Evolutionary conservation across 78 protist species (phyloP), one percentile per base, ranked within the genome.

Genomic region (Dictyostelium capitatum): DNA sequence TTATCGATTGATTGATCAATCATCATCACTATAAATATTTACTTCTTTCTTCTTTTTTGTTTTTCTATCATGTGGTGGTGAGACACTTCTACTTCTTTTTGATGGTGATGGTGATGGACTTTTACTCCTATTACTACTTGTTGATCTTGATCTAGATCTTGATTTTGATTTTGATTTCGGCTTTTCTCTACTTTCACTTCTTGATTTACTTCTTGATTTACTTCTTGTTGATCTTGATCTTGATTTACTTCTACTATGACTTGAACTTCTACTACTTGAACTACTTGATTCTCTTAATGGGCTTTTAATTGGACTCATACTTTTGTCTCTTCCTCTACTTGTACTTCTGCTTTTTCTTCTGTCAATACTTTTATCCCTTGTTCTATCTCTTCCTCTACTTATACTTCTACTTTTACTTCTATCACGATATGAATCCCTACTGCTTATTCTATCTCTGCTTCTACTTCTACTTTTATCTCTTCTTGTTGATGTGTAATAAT

Each of bases 11-110:
- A 57, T 57, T 57, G 12, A 57, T 57, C 67, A 57, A 57, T 57
- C 67, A 57, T 57, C 67, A 57, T 57, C 67, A 23, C 67, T 57
- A 57, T 57, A 57, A 8, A 57, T 57, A 57, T 57, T 57, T 57
- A 57, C 32, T 57, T 23, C 4, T 57, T 57, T 57, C 23, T 23
- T 4, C 23, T 23, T 57, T 57, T 57, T 57, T 20, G 67, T 57
- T 57, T 57, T 20, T 57, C 67, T 57, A n/a, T 7, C 23, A 20
- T 37, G 43, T 37, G 43, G 43, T 37, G 43, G 43, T 37, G 43
- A 37, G 1, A 2, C 2, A 37, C 43, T 37, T 57, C 67, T 23
- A 23, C 20, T 8, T n/a, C 65, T 20, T 56, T 56, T 56, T 56
- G 32, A 23, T 20, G 32, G 23, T 57, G 20, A 57, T 20, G 43